Evolutionary conservation across 2,329 filamentous ascomycete genomes (phyloP).

Genomic region (Elsinoe perseae): DNA sequence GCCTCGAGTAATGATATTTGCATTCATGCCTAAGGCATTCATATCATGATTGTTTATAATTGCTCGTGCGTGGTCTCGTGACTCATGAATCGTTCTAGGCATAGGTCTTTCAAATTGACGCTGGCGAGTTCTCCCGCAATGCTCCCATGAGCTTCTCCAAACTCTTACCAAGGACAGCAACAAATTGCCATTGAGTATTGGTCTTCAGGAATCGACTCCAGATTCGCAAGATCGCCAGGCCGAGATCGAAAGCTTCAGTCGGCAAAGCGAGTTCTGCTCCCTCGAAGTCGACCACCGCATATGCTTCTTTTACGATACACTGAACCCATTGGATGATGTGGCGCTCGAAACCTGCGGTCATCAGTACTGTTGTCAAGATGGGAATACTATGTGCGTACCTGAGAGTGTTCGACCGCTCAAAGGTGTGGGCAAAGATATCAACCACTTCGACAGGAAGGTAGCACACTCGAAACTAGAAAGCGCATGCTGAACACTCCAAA

Average conservation of each 20-base stretch:
- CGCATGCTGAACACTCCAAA: slow-evolving; percentile 50
- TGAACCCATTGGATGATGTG: slow-evolving; percentile 42
- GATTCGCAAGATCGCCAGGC: not conserved
- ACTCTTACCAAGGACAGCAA: not conserved
- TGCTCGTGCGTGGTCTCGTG: not conserved
- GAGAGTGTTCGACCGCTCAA: slow-evolving; percentile 19
- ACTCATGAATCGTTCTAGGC: not conserved
- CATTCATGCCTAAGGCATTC: not conserved
- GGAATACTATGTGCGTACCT: slow-evolving; percentile 17
- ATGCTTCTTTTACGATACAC: slow-evolving; percentile 41
- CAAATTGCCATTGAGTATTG: slow-evolving; percentile 10
- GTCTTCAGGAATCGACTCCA: slow-evolving; percentile 7
- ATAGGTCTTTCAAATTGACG: not conserved
- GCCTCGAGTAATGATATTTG: too few relatives aligned
- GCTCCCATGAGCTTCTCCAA: slow-evolving; percentile 1
- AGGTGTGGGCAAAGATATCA: slow-evolving; percentile 21
- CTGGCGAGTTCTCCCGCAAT: not conserved
- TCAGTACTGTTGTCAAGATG: not conserved
- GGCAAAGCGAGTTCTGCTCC: not conserved
- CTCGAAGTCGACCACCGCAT: slow-evolving; percentile 12
- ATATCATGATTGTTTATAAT: not conserved
- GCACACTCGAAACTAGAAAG: slow-evolving; percentile 49
- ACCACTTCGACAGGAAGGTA: slow-evolving; percentile 46
- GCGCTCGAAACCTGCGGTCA: slow-evolving; percentile 31
- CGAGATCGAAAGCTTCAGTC: not conserved